Percentiles rank a stretch among this genome's conserved stretches.
Conservation (phyloP, 2,329 filamentous ascomycete species). For the Pseudocercospora cruenta region DNA sequence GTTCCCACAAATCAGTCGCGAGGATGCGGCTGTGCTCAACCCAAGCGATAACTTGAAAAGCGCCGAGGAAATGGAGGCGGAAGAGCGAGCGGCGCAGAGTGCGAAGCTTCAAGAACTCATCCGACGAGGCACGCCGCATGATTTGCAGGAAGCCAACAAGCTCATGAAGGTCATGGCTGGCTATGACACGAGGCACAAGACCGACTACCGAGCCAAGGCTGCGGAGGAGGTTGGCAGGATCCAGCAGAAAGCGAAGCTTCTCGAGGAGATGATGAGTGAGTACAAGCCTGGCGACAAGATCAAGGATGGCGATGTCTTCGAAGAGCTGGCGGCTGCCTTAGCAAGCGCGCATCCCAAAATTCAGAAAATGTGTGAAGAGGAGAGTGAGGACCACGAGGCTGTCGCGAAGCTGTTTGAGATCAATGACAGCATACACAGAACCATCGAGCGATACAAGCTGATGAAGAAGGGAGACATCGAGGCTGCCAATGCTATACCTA, state of each 20-base stretch:
- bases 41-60: slow-evolving; percentile 96
- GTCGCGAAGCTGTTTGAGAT: slow-evolving; percentile 95
- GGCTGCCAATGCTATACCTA: slow-evolving; percentile 78
- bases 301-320: slow-evolving; percentile 68
- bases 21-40: slow-evolving; percentile 95
- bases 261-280: slow-evolving; percentile 89
- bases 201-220: slow-evolving; percentile 95
- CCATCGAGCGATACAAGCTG: slow-evolving; percentile 91
- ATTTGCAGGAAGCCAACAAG: slow-evolving; percentile 93
- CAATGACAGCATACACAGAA: slow-evolving; percentile 97
- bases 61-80: slow-evolving; percentile 97
- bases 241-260: slow-evolving; percentile 87
- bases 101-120: slow-evolving; percentile 99
- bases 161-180: slow-evolving; percentile 99
- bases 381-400: slow-evolving; percentile 94
- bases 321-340: slow-evolving; percentile 84
- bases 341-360: slow-evolving; percentile 97
- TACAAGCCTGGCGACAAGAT: slow-evolving; percentile 82
- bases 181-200: slow-evolving; percentile 92
- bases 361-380: slow-evolving; percentile 98
- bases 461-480: slow-evolving; percentile 94
- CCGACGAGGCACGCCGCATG: slow-evolving; percentile 84
- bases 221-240: slow-evolving; percentile 94
- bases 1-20: slow-evolving; percentile 87
- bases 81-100: slow-evolving; percentile 90